A percentile compares a stretch with the other conserved stretches of the same genome.
Conservation (phyloP, 768 basidiomycete genomes). For the Scleroderma citrinum region DNA sequence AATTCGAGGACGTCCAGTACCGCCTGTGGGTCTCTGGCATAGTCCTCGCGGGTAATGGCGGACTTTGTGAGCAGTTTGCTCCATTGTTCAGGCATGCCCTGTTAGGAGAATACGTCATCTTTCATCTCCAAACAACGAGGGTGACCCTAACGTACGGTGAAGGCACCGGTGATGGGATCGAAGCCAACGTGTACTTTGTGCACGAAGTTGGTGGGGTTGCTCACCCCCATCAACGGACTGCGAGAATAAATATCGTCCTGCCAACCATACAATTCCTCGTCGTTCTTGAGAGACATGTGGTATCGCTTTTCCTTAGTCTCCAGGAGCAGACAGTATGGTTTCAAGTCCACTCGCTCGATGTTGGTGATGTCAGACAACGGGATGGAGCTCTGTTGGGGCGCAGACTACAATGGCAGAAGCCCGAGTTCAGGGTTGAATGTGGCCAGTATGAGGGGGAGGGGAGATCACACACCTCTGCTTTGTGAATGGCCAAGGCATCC, state of each 20-base stretch:
- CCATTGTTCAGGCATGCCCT: constrained; percentile 99
- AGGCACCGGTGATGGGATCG: constrained; percentile 88
- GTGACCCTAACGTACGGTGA: constrained; percentile 62
- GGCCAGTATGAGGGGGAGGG: not conserved
- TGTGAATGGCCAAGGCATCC: constrained; percentile 73
- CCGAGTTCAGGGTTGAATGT: not conserved
- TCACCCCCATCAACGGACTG: constrained; percentile 89
- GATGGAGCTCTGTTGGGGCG: constrained; percentile 56
- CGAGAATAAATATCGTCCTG: constrained; percentile 94
- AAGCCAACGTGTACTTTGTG: constrained; percentile 99
- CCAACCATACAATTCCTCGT: constrained; percentile 98
- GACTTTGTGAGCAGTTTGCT: constrained; percentile 94
- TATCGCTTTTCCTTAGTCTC: constrained; percentile 82
- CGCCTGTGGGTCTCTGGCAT: constrained; percentile 93
- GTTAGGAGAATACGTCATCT: not conserved
- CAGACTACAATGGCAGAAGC: constrained; percentile 31
- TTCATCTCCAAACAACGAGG: not conserved
- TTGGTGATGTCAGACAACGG: constrained; percentile 72
- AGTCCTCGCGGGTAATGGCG: constrained; percentile 96
- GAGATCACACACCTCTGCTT: constrained; percentile 70
- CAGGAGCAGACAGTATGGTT: constrained; percentile 88
- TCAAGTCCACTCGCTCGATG: constrained; percentile 88
- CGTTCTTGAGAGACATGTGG: constrained; percentile 79
- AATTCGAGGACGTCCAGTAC: constrained; percentile 97
- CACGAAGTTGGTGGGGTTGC: constrained; percentile 94